Evolutionary conservation across 768 basidiomycete species (phyloP).

Genomic region (Rhodotorula graminis): DNA sequence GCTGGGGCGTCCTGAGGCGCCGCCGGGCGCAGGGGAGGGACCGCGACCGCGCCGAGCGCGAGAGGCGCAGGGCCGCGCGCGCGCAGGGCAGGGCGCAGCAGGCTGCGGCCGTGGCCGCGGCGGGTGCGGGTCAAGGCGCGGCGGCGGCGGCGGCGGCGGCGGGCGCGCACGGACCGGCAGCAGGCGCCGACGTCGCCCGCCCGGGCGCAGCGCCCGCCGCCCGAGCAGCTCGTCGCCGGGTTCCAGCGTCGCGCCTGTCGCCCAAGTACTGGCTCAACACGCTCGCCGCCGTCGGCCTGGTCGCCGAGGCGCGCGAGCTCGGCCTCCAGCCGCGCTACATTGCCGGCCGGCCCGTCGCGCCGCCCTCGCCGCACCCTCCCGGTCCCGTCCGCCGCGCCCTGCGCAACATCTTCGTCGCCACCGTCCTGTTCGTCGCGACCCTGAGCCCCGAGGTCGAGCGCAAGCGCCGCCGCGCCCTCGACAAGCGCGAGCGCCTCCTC

Average conservation of each 20-base stretch:
- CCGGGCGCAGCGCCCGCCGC: background rate
- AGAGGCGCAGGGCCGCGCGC: background rate
- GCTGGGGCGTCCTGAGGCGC: conserved; percentile 14
- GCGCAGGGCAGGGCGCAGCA: background rate
- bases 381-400: background rate
- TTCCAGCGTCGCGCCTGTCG: conserved; percentile 29
- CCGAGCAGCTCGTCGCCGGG: background rate
- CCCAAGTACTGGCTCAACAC: conserved; percentile 42
- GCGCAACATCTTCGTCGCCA: conserved; percentile 14
- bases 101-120: background rate
- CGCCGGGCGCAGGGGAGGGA: conserved; percentile 3
- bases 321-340: conserved; percentile 33
- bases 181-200: background rate
- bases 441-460: conserved; percentile 41
- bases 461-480: conserved; percentile 40
- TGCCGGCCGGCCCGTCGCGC: conserved; percentile 22
- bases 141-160: background rate
- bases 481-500: conserved; percentile 39
- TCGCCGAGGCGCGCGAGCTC: conserved; percentile 40
- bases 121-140: background rate
- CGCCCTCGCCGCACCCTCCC: background rate
- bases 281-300: conserved; percentile 40
- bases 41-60: conserved; percentile 14
- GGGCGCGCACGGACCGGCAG: background rate
- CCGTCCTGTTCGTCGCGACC: conserved; percentile 42